Evolutionary conservation across 1,284 basidiomycete species (phyloP).

Genomic region (Psilocybe mexicana): DNA sequence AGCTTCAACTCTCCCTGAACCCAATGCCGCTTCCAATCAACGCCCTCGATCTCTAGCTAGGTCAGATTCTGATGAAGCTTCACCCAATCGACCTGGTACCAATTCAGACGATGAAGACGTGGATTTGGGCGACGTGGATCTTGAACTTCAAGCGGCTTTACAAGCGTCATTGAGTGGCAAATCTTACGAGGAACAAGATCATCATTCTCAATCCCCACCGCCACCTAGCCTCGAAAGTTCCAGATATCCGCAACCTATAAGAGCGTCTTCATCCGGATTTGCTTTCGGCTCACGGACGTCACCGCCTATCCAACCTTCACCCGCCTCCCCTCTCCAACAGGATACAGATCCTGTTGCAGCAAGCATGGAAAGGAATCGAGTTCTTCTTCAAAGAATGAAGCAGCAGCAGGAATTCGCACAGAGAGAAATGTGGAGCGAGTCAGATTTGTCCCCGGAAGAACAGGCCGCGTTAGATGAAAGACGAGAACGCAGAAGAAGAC

Average conservation of each 20-base stretch:
- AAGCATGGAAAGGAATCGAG: slow-evolving; percentile 64
- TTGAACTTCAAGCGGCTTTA: slow-evolving; percentile 82
- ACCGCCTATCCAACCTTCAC: slow-evolving; percentile 3
- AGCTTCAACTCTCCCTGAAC: slow-evolving; percentile 59
- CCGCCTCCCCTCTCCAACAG: slow-evolving; percentile 28
- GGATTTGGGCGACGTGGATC: slow-evolving; percentile 78
- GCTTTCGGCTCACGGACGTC: slow-evolving; percentile 22
- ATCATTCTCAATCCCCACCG: slow-evolving; percentile 3
- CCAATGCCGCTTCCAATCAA: slow-evolving; percentile 32
- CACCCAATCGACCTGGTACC: neutral
- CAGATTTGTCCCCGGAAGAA: slow-evolving; percentile 27
- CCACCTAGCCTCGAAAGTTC: neutral
- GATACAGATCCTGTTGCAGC: slow-evolving; percentile 62
- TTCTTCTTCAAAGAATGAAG: slow-evolving; percentile 64
- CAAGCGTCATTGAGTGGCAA: slow-evolving; percentile 65
- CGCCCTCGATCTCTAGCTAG: slow-evolving; percentile 14
- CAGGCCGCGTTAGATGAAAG: slow-evolving; percentile 30
- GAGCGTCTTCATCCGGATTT: slow-evolving; percentile 6
- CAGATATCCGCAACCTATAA: neutral
- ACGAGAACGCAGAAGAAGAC: slow-evolving; percentile 29
- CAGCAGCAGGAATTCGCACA: slow-evolving; percentile 70
- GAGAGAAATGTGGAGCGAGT: slow-evolving; percentile 55
- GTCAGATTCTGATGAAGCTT: slow-evolving; percentile 5
- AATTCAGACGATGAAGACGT: neutral
- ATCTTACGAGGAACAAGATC: neutral